Base-by-base conservation (phyloP, 306 rosid species). In the Dalbergia cultrata region DNA sequence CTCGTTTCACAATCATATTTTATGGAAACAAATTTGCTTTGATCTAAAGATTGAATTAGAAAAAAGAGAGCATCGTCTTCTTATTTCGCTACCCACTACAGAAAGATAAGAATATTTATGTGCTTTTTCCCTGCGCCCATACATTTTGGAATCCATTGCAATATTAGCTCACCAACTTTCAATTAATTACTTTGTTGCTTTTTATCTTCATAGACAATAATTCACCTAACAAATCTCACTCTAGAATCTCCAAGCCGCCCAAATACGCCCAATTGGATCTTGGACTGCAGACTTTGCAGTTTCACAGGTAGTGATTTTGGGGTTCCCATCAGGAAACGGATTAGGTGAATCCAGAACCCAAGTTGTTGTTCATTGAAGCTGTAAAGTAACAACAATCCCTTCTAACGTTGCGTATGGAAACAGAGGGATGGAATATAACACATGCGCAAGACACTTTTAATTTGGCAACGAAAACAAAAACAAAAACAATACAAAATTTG, bases 141-240 rank as follows among this genome's bases (percentile, higher is more conserved):
- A 35, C 73, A 13, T 14, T 16, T 59, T 9, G 76, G 76, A 78
- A 69, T 58, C 76, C 52, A 33, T 34, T 59, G 9, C 37, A 26
- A 10, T 68, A 44, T 22, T 44, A 10, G 16, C 69, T 68, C 33
- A 13, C 12, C 37, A 45, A 26, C 47, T 26, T 43, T 2, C 5
- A 34, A 21, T 49, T 35, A 33, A 52, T 43, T 8, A 4, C 41
- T 37, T 6, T 9, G 8, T 0, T 17, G 9, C 22, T 1, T 31
- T 61, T 60, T 26, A 39, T 43, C 67, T 54, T 35, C 45, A 6
- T 12, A 1, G 41, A 57, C 67, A 56, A 56, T 18, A 45, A 16
- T 41, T 39, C 4, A 74, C 2, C 12, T 35, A 8, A 4, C 17
- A 9, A 35, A 44, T 1, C 57, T 22, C 52, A 64, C 57, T 22